A percentile compares a stretch with the other conserved stretches of the same genome.
phyloP scores from a whole-genome alignment of 2,329 filamentous ascomycete genomes.

The Botrytis byssoidea region DNA sequence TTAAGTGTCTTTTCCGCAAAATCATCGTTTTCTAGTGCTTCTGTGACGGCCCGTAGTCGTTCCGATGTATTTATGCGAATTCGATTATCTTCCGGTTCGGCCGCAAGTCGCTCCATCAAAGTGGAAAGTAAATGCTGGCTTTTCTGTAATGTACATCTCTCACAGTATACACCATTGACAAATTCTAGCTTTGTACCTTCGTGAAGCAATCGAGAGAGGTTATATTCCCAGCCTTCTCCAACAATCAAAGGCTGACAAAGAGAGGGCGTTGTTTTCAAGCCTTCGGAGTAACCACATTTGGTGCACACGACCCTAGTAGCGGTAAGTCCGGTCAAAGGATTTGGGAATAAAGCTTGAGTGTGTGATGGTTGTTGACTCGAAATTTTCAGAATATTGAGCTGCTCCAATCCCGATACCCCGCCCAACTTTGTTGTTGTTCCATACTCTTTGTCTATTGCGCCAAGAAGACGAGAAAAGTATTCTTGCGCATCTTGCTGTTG shows the following conservation, averaged over 20 bases:
- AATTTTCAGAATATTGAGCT: conserved; percentile 22
- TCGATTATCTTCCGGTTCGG: conserved; percentile 29
- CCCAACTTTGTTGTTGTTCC: conserved; percentile 46
- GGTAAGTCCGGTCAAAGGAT: conserved; percentile 82
- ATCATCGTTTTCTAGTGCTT: conserved; percentile 74
- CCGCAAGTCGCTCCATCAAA: conserved; percentile 46
- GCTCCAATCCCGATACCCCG: conserved; percentile 31
- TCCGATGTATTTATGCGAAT: conserved; percentile 42
- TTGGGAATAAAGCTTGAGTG: conserved; percentile 47
- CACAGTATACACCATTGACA: conserved; percentile 87
- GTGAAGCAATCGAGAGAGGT: conserved; percentile 76
- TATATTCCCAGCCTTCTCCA: conserved; percentile 61
- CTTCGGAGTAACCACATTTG: conserved; percentile 81
- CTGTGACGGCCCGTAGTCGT: conserved; percentile 64
- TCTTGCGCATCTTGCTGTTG: conserved; percentile 98
- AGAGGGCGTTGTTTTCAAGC: conserved; percentile 86
- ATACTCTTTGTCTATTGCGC: conserved; percentile 79
- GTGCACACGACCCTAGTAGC: conserved; percentile 89
- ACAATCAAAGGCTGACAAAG: conserved; percentile 89
- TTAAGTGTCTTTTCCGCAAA: conserved; percentile 68
- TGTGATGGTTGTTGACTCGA: conserved; percentile 9
- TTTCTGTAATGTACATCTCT: conserved; percentile 79
- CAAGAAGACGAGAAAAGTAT: conserved; percentile 87
- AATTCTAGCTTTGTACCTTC: conserved; percentile 81
- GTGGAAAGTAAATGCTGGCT: conserved; percentile 49